Conservation (phyloP, 2,329 filamentous ascomycete species). For the Aspergillus sp. region DNA sequence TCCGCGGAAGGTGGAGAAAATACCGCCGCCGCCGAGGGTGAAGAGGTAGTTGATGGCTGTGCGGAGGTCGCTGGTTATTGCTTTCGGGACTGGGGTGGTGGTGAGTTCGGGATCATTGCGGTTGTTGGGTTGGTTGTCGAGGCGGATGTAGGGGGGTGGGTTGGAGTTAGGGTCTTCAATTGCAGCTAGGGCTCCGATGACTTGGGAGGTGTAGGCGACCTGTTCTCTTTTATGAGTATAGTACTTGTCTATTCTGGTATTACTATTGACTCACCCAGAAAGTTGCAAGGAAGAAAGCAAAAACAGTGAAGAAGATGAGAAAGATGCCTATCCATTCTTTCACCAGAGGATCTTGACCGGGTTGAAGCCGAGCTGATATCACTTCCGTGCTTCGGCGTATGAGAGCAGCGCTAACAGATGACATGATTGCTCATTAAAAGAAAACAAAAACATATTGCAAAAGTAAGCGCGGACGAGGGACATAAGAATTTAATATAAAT, state of each 20-base stretch:
- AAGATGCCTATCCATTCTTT: not conserved
- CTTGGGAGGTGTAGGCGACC: slow-evolving; percentile 59
- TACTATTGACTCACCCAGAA: not conserved
- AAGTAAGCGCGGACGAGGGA: not conserved
- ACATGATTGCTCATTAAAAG: not conserved
- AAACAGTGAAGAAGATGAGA: not conserved
- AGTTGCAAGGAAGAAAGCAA: not conserved
- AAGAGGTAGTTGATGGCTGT: slow-evolving; percentile 62
- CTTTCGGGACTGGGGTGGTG: slow-evolving; percentile 54
- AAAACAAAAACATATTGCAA: not conserved
- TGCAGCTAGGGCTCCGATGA: slow-evolving; percentile 64
- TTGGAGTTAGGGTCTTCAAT: slow-evolving; percentile 61
- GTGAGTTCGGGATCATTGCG: slow-evolving; percentile 46
- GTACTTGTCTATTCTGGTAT: not conserved
- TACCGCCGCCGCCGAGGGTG: slow-evolving; percentile 59
- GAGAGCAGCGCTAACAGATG: not conserved
- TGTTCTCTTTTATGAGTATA: slow-evolving; percentile 17
- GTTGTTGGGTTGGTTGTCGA: slow-evolving; percentile 39
- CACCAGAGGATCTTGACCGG: not conserved
- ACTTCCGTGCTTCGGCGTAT: not conserved
- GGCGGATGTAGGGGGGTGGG: slow-evolving; percentile 54
- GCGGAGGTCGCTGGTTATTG: slow-evolving; percentile 63
- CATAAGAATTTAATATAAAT: not conserved
- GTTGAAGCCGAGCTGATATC: not conserved
- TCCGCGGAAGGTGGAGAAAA: slow-evolving; percentile 69